A percentile compares a stretch with the other conserved stretches of the same genome.
phyloP scores from a whole-genome alignment of 2,329 filamentous ascomycete genomes.

The Alternaria sp. region DNA sequence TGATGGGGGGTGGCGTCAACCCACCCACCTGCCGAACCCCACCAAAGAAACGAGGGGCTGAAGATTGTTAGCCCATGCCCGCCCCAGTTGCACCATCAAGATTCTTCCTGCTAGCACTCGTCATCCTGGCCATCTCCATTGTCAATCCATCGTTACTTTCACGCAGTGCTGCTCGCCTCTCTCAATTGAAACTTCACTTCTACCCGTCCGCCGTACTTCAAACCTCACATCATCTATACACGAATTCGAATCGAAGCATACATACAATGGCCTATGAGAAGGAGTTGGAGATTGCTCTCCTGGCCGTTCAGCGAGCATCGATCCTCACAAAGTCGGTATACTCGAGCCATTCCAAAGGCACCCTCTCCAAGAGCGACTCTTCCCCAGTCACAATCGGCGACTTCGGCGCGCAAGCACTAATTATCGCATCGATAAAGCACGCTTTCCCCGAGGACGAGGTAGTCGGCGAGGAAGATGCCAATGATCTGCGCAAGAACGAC shows the following conservation, averaged over 20 bases:
- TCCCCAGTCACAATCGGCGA: slow-evolving; percentile 98
- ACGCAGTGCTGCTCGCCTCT: slow-evolving; percentile 40
- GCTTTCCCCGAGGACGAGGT: slow-evolving; percentile 92
- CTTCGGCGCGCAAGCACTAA: slow-evolving; percentile 95
- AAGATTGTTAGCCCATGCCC: slow-evolving; percentile 36
- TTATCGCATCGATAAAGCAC: slow-evolving; percentile 87
- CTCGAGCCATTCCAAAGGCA: slow-evolving; percentile 91
- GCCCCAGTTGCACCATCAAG: slow-evolving; percentile 37
- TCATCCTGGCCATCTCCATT: slow-evolving; percentile 47
- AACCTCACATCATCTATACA: slow-evolving; percentile 19
- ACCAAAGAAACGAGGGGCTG: slow-evolving; percentile 25
- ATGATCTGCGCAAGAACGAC: slow-evolving; percentile 75
- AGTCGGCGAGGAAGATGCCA: slow-evolving; percentile 93
- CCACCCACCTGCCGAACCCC: slow-evolving; percentile 25
- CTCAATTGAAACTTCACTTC: slow-evolving; percentile 44
- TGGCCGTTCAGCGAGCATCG: slow-evolving; percentile 85
- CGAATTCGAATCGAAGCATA: slow-evolving; percentile 24
- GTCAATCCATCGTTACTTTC: slow-evolving; percentile 40
- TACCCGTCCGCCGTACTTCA: slow-evolving; percentile 37
- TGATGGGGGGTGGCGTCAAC: slow-evolving; percentile 19
- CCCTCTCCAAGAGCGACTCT: slow-evolving; percentile 91
- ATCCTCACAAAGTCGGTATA: slow-evolving; percentile 80
- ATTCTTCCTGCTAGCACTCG: slow-evolving; percentile 43
- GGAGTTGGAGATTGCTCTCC: slow-evolving; percentile 83
- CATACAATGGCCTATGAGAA: slow-evolving; percentile 67